Evolutionary conservation across 148 eudicot genomes (phyloP), one percentile per base, ranked within the genome.

Genomic region (Rhododendron kiyosumense): DNA sequence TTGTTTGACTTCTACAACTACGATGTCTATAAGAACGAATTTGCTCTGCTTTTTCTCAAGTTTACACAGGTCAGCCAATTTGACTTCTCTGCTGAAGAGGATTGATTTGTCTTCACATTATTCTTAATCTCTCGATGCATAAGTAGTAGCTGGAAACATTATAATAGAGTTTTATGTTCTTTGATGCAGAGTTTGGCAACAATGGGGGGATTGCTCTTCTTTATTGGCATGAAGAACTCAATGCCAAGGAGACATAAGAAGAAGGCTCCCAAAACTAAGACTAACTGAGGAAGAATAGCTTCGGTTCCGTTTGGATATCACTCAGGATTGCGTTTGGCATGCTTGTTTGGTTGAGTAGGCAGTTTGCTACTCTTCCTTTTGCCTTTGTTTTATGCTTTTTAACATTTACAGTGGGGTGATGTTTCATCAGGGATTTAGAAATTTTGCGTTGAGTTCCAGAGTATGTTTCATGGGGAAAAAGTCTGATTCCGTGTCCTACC

Each of bases 1-100:
- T 91, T 96, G 90, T 91, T 91, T 49, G 98, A 95, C 86, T 95
- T 95, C 94, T 96, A 95, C 93, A 96, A 92, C 94, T 95, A 95
- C 30, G 97, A 94, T 61, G 85, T 88, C 46, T 95, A 93, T 82
- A 91, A 85, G 85, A 94, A 91, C 81, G 95, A 93, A 84, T 95
- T 90, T 74, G 71, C 85, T 86, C 93, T 89, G 78, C 94, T 93
- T 71, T 94, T 95, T 81, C 89, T 89, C 87, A 94, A 95, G 84
- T 96, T 96, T 86, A 88, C 94, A 2, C 94, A 96, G 98, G 99
- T 95, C 34, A 85, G 81, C 71, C 71, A 81, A 34, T 81, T n/a
- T 65, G 83, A 80, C 20, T 65, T 71, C 38, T 48, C 81, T 80
- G 32, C 74, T 26, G 34, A 78, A 49, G 48, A 45, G 51, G 84